Evolutionary conservation across 768 basidiomycete genomes (phyloP), one percentile per base, ranked within the genome.

Genomic region (Cantharellus anzutake): DNA sequence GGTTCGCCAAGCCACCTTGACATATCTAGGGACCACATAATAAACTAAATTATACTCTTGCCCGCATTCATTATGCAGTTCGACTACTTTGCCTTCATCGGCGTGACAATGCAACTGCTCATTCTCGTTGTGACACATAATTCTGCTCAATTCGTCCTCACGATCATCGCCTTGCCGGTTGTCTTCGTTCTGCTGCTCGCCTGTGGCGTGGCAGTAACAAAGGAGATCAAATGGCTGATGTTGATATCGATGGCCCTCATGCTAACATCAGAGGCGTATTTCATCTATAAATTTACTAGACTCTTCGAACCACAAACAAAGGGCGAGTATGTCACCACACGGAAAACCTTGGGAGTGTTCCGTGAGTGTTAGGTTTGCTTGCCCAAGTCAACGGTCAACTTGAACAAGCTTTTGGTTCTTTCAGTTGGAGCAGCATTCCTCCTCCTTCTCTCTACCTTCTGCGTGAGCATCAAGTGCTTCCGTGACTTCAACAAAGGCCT

Each of bases 71-170:
- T 48, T 11, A 48, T 48, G 11, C 52, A 55, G 68, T 88, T 91
- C 68, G 87, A 91, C 69, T 91, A 89, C 70, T 91, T 91, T 73
- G 80, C 78, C 69, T 90, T 91, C 67, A 76, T 78, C 29, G 88
- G 83, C n/a, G 82, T 90, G 35, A 89, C 87, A 2, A 88, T 89
- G 78, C 88, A 91, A 90, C 80, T 91, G 40, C 78, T 90, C 60
- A 90, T 91, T 63, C 70, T 91, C 34, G 87, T 91, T 7, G 75
- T 91, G 29, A 64, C 73, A 50, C 69, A 63, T 41, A 70, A 80
- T 66, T 80, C 81, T 0, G 79, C 82, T 2, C 89, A 91, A 70
- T 91, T 88, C 66, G 86, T 81, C 7, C 67, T 91, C 34, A 91
- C 89, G 2, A 77, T 91, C 56, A 78, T 84, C 29, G 88, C 89